Conservation (phyloP, 345 rosid genomes). For the Melaleuca alternifolia region DNA sequence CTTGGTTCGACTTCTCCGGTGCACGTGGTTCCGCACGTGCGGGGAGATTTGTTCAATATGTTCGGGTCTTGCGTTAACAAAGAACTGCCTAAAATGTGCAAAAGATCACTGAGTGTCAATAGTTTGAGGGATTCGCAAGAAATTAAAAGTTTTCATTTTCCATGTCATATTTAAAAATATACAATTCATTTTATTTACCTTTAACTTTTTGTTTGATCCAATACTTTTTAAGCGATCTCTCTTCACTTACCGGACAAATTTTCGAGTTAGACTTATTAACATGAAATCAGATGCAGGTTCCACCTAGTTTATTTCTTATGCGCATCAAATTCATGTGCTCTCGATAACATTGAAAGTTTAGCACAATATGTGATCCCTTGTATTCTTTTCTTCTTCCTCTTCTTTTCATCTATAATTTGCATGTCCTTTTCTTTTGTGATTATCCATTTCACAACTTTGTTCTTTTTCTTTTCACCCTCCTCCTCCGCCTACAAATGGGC, state of each 20-base stretch:
- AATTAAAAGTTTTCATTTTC: neutral
- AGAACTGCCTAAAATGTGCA: neutral
- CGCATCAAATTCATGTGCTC: neutral
- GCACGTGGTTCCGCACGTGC: neutral
- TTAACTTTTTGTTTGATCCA: no score
- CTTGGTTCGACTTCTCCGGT: neutral
- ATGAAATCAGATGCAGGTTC: accelerated
- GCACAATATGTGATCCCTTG: neutral
- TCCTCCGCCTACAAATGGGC: neutral
- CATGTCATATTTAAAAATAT: neutral
- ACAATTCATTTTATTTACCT: no score
- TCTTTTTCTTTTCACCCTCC: neutral
- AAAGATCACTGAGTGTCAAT: neutral
- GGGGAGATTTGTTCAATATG: neutral
- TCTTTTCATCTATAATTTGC: neutral
- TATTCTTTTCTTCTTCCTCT: neutral
- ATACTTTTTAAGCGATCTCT: neutral
- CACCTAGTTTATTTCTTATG: accelerated
- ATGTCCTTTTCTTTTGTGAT: neutral
- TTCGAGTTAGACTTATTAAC: neutral
- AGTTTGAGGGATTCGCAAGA: neutral
- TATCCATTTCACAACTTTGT: neutral
- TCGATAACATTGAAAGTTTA: neutral
- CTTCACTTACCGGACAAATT: accelerated
- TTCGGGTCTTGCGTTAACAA: accelerated